Conservation (phyloP, 2,329 filamentous ascomycete species). For the Cercospora zeae-maydis region DNA sequence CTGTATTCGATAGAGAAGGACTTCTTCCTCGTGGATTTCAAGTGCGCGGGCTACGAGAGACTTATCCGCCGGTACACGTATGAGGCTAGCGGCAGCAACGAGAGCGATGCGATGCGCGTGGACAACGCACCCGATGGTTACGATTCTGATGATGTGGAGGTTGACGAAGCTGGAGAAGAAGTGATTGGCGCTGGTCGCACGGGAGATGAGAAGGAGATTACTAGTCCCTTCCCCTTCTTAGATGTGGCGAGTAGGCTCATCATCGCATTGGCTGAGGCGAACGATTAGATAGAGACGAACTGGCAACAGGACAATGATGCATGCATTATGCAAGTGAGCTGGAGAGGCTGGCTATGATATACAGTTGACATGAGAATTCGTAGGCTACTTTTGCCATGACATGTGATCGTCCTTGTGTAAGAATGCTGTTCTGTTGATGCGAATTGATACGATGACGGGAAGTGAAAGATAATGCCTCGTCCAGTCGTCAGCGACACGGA, state of each 20-base stretch:
- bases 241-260: conserved; percentile 91
- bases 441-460: too few relatives aligned
- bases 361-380: not conserved
- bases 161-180: conserved; percentile 39
- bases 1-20: conserved; percentile 90
- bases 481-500: not conserved
- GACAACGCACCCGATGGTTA: conserved; percentile 23
- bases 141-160: conserved; percentile 28
- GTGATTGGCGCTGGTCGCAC: conserved; percentile 49
- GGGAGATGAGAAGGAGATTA: conserved; percentile 86
- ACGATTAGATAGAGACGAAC: conserved; percentile 45
- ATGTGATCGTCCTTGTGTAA: too few relatives aligned
- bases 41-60: conserved; percentile 95
- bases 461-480: not conserved
- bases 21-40: conserved; percentile 96
- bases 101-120: conserved; percentile 23
- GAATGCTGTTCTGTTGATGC: too few relatives aligned
- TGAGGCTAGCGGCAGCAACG: conserved; percentile 33
- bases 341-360: conserved; percentile 5
- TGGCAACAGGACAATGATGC: conserved; percentile 12
- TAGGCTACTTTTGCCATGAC: not conserved
- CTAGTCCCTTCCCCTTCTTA: conserved; percentile 90
- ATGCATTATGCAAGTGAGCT: not conserved
- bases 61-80: conserved; percentile 53
- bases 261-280: conserved; percentile 80